Base-by-base conservation (phyloP, 805 yeast species). In the Schwanniomyces pseudopolymorphus region DNA sequence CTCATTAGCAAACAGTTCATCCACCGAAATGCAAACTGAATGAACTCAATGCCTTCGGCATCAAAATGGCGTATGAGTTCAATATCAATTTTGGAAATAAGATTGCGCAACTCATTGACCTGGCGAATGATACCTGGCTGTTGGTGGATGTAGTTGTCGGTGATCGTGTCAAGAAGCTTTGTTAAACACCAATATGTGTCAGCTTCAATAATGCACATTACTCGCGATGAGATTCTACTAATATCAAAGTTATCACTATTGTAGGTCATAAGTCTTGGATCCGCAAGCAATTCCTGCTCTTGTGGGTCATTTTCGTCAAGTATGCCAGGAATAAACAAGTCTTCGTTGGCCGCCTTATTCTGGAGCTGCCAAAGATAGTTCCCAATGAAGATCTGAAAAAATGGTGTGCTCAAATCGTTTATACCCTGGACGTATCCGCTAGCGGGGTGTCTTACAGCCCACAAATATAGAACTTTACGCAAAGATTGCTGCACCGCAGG, bases 401-500 rank as follows among this genome's bases (percentile, higher is more conserved):
- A 89, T 3, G 99, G 98, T 1, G 97, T 92, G 13, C 84, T 89
- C 42, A 92, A 74, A 67, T 92, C 99, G 64, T 92, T 92, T 43
- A 92, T 92, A 22, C 99, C 99, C 70, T 92, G 99, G 17, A 92
- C 99, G 64, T 92, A 92, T 13, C 99, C 99, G 60, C 94, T 84
- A 5, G 98, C 97, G 1, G 99, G 98, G 62, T 94, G 98, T 54
- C 98, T 77, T 21, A 92, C 83, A 0, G 98, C 95, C 99, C 99
- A 92, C 27, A 92, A 71, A 59, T 90, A 92, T 44, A 92, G 69
- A 8, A 94, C 83, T 54, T 86, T 81, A 56, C 91, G 90, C 48
- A 92, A 70, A 13, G 95, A 81, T 45, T 83, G 70, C 55, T 92
- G 98, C 0, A 94, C 88, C 2, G 83, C 70, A 17, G 78, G 78